Percentiles rank a stretch among this genome's conserved stretches.
Evolutionary conservation across 305 asterid species (phyloP).

Genomic region (Fraxinus velutina): DNA sequence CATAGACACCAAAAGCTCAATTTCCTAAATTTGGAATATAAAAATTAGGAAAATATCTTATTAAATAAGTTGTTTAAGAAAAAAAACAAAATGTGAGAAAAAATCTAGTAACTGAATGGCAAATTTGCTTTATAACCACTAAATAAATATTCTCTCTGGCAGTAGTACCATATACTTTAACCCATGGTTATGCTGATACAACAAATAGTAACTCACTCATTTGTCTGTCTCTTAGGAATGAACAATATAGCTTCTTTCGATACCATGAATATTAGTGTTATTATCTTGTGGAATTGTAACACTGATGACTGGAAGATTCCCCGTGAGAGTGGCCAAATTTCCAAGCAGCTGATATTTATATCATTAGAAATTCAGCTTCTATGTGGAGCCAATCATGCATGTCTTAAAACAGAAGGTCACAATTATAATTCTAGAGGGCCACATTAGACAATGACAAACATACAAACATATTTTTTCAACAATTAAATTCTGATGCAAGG

Average conservation of each 20-base stretch:
- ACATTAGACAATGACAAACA: not conserved
- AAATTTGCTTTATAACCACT: not conserved
- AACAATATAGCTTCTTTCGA: not conserved
- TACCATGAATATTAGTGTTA: not conserved
- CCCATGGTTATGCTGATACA: not conserved
- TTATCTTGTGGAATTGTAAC: not conserved
- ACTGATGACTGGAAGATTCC: not conserved
- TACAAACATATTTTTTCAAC: not conserved
- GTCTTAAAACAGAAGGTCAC: not conserved
- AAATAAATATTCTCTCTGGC: not conserved
- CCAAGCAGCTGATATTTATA: not conserved
- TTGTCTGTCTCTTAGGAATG: not conserved
- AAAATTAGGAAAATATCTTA: not conserved
- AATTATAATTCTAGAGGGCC: not conserved
- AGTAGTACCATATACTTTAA: not conserved
- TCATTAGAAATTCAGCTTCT: not conserved
- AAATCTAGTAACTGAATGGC: not conserved
- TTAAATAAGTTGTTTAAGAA: no score
- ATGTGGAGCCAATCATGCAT: not conserved
- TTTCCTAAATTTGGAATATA: no score
- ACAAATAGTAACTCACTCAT: not conserved
- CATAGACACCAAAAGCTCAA: not conserved
- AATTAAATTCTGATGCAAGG: not conserved
- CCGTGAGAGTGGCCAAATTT: not conserved
- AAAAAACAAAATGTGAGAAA: not conserved